Percentiles rank a stretch among this genome's conserved stretches.
Evolutionary conservation across 345 rosid species (phyloP).

Genomic region (Erodium maritimum): DNA sequence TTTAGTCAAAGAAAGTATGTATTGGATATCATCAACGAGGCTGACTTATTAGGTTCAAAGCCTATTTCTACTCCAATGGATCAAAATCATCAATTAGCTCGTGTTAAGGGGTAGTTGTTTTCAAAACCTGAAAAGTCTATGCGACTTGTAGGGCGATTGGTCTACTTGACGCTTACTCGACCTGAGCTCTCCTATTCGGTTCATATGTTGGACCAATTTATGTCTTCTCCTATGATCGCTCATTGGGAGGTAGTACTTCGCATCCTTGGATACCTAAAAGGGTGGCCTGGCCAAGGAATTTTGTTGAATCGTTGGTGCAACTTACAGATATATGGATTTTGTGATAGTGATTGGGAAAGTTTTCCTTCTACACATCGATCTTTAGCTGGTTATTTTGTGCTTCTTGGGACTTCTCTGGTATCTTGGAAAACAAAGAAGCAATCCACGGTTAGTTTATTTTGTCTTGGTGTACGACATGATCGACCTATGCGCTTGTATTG

Average conservation of each 20-base stretch:
- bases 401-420: too few relatives aligned
- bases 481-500: not conserved
- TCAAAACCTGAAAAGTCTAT: not conserved
- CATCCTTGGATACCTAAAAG: not conserved
- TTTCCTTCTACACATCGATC: not conserved
- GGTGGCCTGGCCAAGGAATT: not conserved
- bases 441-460: not conserved
- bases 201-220: not conserved
- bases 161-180: not conserved
- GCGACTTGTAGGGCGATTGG: not conserved
- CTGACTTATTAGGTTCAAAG: too few relatives aligned
- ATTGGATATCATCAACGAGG: too few relatives aligned
- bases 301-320: not conserved
- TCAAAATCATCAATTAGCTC: too few relatives aligned
- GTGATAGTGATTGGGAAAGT: not conserved
- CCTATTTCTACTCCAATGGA: too few relatives aligned
- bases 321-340: not conserved
- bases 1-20: too few relatives aligned
- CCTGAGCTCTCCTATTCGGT: not conserved
- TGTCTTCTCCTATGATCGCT: not conserved
- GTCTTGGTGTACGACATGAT: not conserved
- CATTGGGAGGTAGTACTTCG: not conserved
- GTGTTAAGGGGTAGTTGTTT: not conserved
- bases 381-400: too few relatives aligned
- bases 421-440: too few relatives aligned